phyloP scores from a whole-genome alignment of 345 rosid species.

The Corymbia maculata region DNA sequence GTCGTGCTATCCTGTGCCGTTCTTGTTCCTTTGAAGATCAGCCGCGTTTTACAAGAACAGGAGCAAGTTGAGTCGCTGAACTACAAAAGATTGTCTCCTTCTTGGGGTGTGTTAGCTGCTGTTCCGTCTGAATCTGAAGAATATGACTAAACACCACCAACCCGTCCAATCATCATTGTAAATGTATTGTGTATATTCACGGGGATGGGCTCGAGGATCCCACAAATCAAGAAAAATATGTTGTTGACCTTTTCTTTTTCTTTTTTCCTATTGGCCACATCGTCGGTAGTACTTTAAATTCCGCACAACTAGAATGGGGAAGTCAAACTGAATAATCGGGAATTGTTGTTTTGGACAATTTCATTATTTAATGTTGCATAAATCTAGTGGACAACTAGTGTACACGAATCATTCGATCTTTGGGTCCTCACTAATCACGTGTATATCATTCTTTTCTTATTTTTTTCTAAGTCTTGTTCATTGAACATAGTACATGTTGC shows the following conservation, averaged over 20 bases:
- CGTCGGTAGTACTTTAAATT: not conserved
- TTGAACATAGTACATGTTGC: not conserved
- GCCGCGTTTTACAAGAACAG: not conserved
- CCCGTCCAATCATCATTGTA: not conserved
- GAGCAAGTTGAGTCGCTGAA: not conserved
- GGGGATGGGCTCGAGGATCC: not conserved
- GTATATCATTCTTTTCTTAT: too few relatives aligned
- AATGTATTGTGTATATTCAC: not conserved
- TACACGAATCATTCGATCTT: not conserved
- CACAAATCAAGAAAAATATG: not conserved
- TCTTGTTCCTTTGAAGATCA: not conserved
- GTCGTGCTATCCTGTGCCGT: not conserved
- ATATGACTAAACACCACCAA: not conserved
- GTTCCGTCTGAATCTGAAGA: not conserved
- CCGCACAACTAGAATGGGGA: not conserved
- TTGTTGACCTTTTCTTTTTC: not conserved
- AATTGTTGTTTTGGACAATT: fast-evolving
- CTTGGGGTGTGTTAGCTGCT: not conserved
- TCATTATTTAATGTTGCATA: not conserved
- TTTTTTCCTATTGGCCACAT: not conserved
- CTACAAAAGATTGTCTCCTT: not conserved
- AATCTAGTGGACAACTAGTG: not conserved
- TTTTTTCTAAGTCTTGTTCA: not conserved
- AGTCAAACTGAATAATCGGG: not conserved
- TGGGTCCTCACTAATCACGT: not conserved